phyloP scores from a whole-genome alignment of 768 basidiomycete species.

The Auriscalpium vulgare region DNA sequence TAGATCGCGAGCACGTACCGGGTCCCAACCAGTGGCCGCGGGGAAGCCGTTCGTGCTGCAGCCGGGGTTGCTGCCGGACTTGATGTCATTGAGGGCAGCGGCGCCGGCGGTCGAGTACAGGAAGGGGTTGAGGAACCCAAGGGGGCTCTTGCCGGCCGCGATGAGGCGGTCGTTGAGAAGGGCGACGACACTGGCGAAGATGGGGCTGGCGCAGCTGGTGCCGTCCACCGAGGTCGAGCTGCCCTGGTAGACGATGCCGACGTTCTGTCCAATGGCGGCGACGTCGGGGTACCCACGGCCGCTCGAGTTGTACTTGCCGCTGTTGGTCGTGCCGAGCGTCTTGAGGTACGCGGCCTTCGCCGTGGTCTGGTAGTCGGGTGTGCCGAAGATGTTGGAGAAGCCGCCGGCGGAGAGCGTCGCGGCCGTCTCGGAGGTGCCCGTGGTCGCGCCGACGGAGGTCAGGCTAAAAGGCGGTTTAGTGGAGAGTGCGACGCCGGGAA shows the following conservation, averaged over 20 bases:
- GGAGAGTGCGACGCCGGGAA: not conserved
- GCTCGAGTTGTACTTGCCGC: not conserved
- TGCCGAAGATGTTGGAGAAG: conserved; percentile 22
- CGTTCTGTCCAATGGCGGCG: conserved; percentile 29
- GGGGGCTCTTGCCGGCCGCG: conserved; percentile 14
- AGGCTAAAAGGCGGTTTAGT: not conserved
- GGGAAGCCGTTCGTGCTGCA: conserved; percentile 13
- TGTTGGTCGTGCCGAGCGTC: not conserved
- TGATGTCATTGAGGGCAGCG: conserved; percentile 20
- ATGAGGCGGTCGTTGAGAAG: conserved; percentile 26
- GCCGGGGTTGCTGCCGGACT: conserved; percentile 17
- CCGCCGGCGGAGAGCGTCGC: conserved; percentile 21
- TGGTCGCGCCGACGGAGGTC: not conserved
- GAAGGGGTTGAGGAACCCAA: conserved; percentile 14
- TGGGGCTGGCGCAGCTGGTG: conserved; percentile 25
- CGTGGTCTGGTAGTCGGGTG: conserved; percentile 18
- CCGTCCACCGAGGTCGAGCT: conserved; percentile 18
- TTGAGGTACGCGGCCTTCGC: conserved; percentile 9
- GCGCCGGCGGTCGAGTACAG: conserved; percentile 4
- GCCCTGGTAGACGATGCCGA: conserved; percentile 9
- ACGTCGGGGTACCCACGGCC: conserved; percentile 24
- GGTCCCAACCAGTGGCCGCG: conserved; percentile 6
- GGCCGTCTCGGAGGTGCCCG: conserved; percentile 11
- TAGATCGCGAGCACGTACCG: not conserved
- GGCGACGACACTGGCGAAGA: conserved; percentile 25